These are phyloP conservation scores for Sclerotinia subarctica DNA, from an alignment of 2,329 filamentous ascomycete species.

Conservation along the genomic window DNA sequence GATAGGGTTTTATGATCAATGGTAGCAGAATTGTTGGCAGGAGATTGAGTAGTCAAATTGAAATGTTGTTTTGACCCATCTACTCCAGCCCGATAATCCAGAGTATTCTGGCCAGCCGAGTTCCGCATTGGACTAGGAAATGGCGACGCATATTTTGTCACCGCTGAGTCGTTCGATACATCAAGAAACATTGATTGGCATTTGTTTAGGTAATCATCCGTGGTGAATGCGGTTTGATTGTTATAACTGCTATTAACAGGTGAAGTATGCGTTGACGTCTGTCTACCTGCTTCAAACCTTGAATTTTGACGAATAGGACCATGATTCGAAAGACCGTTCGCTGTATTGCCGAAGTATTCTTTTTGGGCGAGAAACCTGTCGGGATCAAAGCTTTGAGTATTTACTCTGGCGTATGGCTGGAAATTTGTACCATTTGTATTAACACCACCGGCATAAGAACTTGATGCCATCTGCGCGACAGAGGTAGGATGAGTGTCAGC, in stretches of 20 bases:
- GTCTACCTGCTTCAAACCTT: slow-evolving; percentile 57
- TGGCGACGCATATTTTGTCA: neutral
- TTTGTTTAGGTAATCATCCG: slow-evolving; percentile 8
- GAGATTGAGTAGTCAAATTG: neutral
- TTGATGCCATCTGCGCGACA: slow-evolving; percentile 1
- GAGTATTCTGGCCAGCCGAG: neutral
- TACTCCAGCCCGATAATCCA: neutral
- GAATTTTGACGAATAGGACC: slow-evolving; percentile 51
- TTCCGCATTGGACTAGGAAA: neutral
- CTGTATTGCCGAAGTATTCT: slow-evolving; percentile 10
- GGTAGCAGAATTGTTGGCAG: neutral
- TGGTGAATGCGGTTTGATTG: neutral
- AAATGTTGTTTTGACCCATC: neutral
- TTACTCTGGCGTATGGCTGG: slow-evolving; percentile 6
- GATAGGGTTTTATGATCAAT: neutral
- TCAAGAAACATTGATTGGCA: slow-evolving; percentile 7
- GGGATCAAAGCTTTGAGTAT: neutral
- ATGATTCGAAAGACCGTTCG: slow-evolving; percentile 44
- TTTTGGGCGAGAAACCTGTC: slow-evolving; percentile 10
- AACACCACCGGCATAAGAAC: neutral
- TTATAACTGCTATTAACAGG: slow-evolving; percentile 43
- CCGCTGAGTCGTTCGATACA: neutral
- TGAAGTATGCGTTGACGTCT: slow-evolving; percentile 60
- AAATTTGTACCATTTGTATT: neutral
- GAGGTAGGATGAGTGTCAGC: slow-evolving; percentile 27